Conservation (phyloP, 805 yeast species). For the Hanseniaspora taiwanica region DNA sequence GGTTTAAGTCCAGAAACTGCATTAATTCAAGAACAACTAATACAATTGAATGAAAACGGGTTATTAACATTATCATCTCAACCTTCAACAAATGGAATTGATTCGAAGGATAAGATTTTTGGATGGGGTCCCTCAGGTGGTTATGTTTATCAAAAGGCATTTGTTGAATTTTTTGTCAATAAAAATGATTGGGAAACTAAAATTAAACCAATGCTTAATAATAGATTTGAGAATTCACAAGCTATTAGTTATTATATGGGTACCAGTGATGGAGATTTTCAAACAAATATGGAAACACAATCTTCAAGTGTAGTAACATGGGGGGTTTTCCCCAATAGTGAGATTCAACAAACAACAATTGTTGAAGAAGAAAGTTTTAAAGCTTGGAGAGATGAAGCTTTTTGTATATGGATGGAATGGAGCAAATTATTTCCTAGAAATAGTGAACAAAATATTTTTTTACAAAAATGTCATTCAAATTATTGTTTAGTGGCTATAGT, state of each 20-base stretch:
- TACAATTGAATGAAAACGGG: slow-evolving; percentile 60
- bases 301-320: slow-evolving; percentile 82
- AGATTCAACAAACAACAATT: slow-evolving; percentile 82
- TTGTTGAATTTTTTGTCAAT: slow-evolving; percentile 79
- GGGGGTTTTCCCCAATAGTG: slow-evolving; percentile 93
- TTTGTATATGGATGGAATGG: slow-evolving; percentile 88
- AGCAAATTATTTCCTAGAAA: slow-evolving; percentile 52
- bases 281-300: slow-evolving; percentile 42
- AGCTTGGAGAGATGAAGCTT: slow-evolving; percentile 96
- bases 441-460: slow-evolving; percentile 42
- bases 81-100: slow-evolving; percentile 77
- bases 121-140: slow-evolving; percentile 98
- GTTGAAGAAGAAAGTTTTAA: slow-evolving; percentile 84
- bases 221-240: slow-evolving; percentile 12
- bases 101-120: slow-evolving; percentile 70
- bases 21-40: slow-evolving; percentile 79
- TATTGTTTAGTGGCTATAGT: slow-evolving; percentile 75
- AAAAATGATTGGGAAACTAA: slow-evolving; percentile 50
- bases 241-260: slow-evolving; percentile 65
- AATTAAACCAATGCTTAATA: slow-evolving; percentile 42
- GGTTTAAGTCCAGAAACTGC: slow-evolving; percentile 84
- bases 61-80: slow-evolving; percentile 88
- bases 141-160: slow-evolving; percentile 80
- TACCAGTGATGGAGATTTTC: slow-evolving; percentile 42
- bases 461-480: slow-evolving; percentile 45